Evolutionary conservation across 495 filamentous ascomycete species (phyloP), one percentile per base, ranked within the genome.

Genomic region (Penicillium simplicissimum): DNA sequence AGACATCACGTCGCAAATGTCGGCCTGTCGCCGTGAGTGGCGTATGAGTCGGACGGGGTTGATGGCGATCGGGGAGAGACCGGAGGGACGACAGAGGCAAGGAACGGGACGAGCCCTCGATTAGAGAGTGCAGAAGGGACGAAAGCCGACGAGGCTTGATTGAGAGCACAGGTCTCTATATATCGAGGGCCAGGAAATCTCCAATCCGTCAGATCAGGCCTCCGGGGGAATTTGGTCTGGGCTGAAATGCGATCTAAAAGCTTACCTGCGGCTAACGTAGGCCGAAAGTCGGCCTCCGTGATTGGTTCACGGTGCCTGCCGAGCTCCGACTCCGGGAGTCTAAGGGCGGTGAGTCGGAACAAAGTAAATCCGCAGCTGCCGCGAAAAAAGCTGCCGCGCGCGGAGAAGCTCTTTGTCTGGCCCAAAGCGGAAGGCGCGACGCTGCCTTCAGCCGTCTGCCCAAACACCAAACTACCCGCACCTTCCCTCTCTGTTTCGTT

Each of bases 1-100:
- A 43, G 82, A 76, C 82, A 85, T 85, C 7, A 36, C 59, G 57
- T 19, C 28, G 60, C 40, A 36, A 38, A 28, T 25, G 54, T 23
- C 21, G 45, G 62, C 21, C 21, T 28, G 49, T 34, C 43, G 42
- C 33, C 34, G 49, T 35, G 35, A 31, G 34, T 36, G 40, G 17
- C 33, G 11, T 56, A 51, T 51, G 52, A 62, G 48, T 58, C 52
- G 58, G 25, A 31, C 49, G 42, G 47, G 45, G 40, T 54, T 40
- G 31, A 65, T 60, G 61, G 62, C 25, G 23, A 63, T 59, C 57
- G 67, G 63, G 62, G 60, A 38, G 58, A 35, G 43, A 67, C 65
- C 66, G 70, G 70, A 70, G 64, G 40, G 52, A 47, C 43, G 47
- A 59, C 45, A 54, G 58, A 14, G 33, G 57, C 38, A 33, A 42